These are phyloP conservation scores for Cyanidiococcus yangmingshanensis DNA, from an alignment of 23 red algal genomes.

Conservation along the genomic window DNA sequence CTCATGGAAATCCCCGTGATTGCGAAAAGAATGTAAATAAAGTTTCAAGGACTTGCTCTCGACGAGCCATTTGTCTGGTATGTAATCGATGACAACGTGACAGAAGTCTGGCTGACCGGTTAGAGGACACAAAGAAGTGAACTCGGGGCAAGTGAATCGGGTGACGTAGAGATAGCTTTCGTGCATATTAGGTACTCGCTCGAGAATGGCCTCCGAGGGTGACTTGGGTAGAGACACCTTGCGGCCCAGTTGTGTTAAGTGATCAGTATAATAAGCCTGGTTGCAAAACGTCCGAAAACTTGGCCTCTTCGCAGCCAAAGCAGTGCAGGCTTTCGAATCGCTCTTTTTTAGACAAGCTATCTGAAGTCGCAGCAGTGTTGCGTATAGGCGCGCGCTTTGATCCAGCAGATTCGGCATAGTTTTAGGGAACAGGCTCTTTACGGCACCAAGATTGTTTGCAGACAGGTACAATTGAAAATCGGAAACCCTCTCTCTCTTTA, in stretches of 20 bases:
- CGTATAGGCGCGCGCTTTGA: too few species aligned
- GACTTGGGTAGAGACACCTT: conserved; percentile 14
- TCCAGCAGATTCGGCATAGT: too few species aligned
- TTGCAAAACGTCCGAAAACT: not conserved
- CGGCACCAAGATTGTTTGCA: too few species aligned
- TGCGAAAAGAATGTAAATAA: conserved; percentile 80
- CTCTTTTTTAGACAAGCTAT: too few species aligned
- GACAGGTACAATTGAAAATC: too few species aligned
- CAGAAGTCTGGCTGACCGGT: conserved; percentile 94
- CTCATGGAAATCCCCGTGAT: conserved; percentile 98
- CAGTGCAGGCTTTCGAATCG: too few species aligned
- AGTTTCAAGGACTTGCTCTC: conserved; percentile 96
- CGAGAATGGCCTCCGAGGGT: conserved; percentile 51
- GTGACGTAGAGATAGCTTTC: conserved; percentile 38
- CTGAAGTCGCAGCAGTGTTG: too few species aligned
- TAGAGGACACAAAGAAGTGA: conserved; percentile 91
- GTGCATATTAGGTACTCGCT: conserved; percentile 76
- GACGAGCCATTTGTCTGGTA: conserved; percentile 67
- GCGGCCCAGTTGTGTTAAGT: conserved; percentile 29
- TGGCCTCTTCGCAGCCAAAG: too few species aligned
- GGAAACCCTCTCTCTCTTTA: too few species aligned
- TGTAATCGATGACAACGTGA: conserved; percentile 95
- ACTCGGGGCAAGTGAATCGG: conserved; percentile 92
- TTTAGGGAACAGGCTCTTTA: too few species aligned
- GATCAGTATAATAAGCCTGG: not conserved